Evolutionary conservation across 2,329 filamentous ascomycete species (phyloP).

Genomic region (Pseudohalonectria lignicola): DNA sequence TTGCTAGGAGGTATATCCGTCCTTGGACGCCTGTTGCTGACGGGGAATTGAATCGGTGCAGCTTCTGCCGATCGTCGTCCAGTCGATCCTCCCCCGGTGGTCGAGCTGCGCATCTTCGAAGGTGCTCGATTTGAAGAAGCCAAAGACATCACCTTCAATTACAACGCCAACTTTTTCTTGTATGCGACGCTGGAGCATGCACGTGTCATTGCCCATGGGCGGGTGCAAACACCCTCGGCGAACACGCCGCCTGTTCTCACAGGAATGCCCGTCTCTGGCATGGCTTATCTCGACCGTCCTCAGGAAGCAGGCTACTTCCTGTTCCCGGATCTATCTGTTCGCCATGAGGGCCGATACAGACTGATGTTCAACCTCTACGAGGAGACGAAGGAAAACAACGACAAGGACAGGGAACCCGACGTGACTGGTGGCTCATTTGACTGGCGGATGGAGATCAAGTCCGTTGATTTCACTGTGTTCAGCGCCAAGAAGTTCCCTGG

Average conservation of each 20-base stretch:
- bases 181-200: conserved; percentile 86
- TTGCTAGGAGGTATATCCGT: neutral
- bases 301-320: conserved; percentile 80
- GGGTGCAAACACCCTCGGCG: conserved; percentile 56
- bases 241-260: conserved; percentile 76
- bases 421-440: conserved; percentile 49
- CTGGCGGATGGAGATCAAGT: conserved; percentile 85
- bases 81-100: conserved; percentile 88
- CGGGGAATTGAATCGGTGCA: too few species aligned
- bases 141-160: conserved; percentile 72
- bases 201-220: conserved; percentile 70
- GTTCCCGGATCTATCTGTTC: conserved; percentile 91
- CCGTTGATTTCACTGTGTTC: conserved; percentile 75
- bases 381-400: conserved; percentile 75
- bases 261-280: conserved; percentile 87
- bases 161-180: conserved; percentile 94
- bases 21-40: conserved; percentile 4
- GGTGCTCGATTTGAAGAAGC: conserved; percentile 49
- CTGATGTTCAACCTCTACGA: conserved; percentile 90
- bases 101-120: conserved; percentile 80
- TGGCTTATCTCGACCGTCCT: conserved; percentile 90
- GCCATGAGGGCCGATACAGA: conserved; percentile 89
- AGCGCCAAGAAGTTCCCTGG: conserved; percentile 99
- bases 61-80: conserved; percentile 81
- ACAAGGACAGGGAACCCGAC: conserved; percentile 52